Evolutionary conservation across 2,329 filamentous ascomycete species (phyloP), one percentile per base, ranked within the genome.

Genomic region (Reticulascus tulasneorum): DNA sequence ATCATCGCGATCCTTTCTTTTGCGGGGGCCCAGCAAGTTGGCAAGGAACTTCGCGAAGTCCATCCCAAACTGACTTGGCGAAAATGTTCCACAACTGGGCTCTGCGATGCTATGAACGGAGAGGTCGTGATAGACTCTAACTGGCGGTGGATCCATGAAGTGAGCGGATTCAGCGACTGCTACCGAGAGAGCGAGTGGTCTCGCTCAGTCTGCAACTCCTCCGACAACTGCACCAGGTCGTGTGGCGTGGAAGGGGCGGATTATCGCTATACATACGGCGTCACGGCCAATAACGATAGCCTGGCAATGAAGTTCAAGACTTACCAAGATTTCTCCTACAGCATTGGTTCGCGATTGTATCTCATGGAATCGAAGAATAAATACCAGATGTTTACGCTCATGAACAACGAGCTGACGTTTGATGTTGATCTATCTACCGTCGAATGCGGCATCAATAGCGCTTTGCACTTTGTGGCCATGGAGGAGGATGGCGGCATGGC

Each of bases 351-450:
- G 11, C 69, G 79, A 40, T 55, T 79, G 28, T 83, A 79, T 54
- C 65, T 83, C 37, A 68, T 83, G 61, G 66, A 68, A 44, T 61
- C 66, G 37, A 67, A 71, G 28, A 62, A 60, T 42, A 70, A 67
- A 38, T 83, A 83, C 53, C 59, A 80, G 58, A 68, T 73, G 50
- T 75, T 83, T 59, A 68, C 76, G 37, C 63, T 82, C 35, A 62
- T 73, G 39, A 73, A 74, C 59, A 67, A 77, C 50, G 79, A 84
- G 56, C 75, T 84, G 54, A 73, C 75, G 23, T 82, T 84, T 40
- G 78, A 82, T 37, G 77, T 83, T 13, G 79, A 84, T 52, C 68
- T 81, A 20, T 81, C 77, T 23, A 70, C 71, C 39, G 64, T 82
- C 18, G 72, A 51, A 23, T 84, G 81, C 49, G 81, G 81, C 37